A percentile compares a stretch with the other conserved stretches of the same genome.
phyloP scores from a whole-genome alignment of 2,329 filamentous ascomycete genomes.

The Elsinoe fawcettii region DNA sequence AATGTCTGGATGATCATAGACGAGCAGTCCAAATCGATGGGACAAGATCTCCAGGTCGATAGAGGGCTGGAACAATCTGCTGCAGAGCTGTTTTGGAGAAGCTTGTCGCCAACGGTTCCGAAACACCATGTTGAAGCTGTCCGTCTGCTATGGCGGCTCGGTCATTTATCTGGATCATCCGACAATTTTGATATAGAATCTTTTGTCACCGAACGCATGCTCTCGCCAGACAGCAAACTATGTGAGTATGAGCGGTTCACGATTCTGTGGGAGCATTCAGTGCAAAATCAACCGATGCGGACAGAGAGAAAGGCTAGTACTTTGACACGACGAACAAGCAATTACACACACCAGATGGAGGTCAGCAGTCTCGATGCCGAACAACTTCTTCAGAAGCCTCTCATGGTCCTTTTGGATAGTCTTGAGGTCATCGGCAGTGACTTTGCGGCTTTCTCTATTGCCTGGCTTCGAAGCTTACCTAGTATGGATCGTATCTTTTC shows the following conservation, averaged over 20 bases:
- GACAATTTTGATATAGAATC: not conserved
- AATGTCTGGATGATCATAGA: conserved; percentile 1
- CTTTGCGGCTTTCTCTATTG: conserved; percentile 65
- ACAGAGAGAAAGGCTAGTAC: conserved; percentile 18
- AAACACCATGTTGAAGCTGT: conserved; percentile 95
- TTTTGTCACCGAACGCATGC: conserved; percentile 5
- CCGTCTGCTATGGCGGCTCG: conserved; percentile 76
- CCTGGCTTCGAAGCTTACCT: conserved; percentile 64
- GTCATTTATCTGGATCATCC: conserved; percentile 49
- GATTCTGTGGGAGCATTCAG: conserved; percentile 72
- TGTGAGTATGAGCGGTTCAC: conserved; percentile 49
- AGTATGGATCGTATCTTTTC: conserved; percentile 44
- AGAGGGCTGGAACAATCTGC: not conserved
- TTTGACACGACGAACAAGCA: conserved; percentile 25
- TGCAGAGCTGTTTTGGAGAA: conserved; percentile 56
- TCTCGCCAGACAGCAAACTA: not conserved
- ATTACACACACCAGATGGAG: conserved; percentile 24
- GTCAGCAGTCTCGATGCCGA: conserved; percentile 54
- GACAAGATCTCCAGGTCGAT: not conserved
- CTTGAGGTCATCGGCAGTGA: conserved; percentile 66
- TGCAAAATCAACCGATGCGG: conserved; percentile 25
- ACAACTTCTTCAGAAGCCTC: conserved; percentile 67
- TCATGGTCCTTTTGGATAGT: conserved; percentile 74
- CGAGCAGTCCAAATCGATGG: not conserved
- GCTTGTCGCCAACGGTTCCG: conserved; percentile 71